Evolutionary conservation across 345 rosid genomes (phyloP), one percentile per base, ranked within the genome.

Genomic region (Theobroma cacao): DNA sequence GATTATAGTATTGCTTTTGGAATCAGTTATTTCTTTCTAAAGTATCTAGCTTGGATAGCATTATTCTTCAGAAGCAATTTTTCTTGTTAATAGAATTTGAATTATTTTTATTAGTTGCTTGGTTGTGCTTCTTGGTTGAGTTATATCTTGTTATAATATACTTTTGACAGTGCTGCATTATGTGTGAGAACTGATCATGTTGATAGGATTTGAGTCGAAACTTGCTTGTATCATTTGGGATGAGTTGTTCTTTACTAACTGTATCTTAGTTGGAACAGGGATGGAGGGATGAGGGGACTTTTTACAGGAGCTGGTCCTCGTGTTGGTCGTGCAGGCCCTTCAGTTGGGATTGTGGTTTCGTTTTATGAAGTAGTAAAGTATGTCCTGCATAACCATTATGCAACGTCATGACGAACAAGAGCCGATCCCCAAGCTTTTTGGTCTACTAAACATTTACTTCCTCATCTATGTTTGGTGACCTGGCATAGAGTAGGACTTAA

Each of bases 271-370:
- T 75, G 80, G 72, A 52, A 43, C 93, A 94, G 98, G 87, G 91
- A 87, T 81, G 95, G 94, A 48, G 94, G 97, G 72, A 77, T 90
- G 88, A 91, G 89, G 80, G 97, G 97, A 59, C 86, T 94, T 24
- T 97, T 94, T 78, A 93, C 90, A 47, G 98, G 99, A 76, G 91
- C 90, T 14, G 97, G 99, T 71, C 98, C 98, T 80, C 89, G 98
- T 58, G 92, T 97, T 74, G 97, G 85, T 1, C 94, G 98, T 58
- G 97, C 90, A 1, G 98, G 98, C 22, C 98, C 98, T 73, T 95
- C 98, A 0, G 98, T 95, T 38, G 98, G 98, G 82, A 95, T 95
- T 33, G 98, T 95, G 73, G 93, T 93, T 31, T 95, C 98, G 0
- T 95, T 90, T 79, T 95, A 95, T 63, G 98, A 95, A 80, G 98